Evolutionary conservation across 805 yeast genomes (phyloP).

Genomic region (Danielia reshetovae): DNA sequence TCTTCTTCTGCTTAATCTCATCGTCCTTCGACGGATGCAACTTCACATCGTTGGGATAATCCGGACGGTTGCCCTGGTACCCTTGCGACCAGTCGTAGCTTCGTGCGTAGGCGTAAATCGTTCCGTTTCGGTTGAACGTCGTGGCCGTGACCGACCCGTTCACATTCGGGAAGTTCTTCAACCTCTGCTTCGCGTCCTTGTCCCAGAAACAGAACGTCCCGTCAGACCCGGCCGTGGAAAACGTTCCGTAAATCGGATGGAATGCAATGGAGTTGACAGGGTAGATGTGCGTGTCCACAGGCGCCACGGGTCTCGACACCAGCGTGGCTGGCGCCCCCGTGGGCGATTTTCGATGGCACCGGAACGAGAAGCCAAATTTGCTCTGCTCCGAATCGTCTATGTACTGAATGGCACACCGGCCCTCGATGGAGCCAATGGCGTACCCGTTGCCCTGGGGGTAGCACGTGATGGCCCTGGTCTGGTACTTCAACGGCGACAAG

Average conservation of each 20-base stretch:
- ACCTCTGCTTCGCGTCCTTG: slow-evolving; percentile 82
- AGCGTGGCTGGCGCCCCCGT: slow-evolving; percentile 25
- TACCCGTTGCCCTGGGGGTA: slow-evolving; percentile 90
- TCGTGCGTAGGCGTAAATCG: slow-evolving; percentile 83
- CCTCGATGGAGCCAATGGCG: slow-evolving; percentile 91
- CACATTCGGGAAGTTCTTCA: slow-evolving; percentile 71
- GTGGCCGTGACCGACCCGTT: slow-evolving; percentile 69
- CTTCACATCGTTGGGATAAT: slow-evolving; percentile 70
- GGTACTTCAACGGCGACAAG: slow-evolving; percentile 82
- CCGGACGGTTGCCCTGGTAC: slow-evolving; percentile 70
- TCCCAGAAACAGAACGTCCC: slow-evolving; percentile 97
- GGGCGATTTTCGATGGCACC: slow-evolving; percentile 81
- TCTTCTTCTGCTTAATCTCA: slow-evolving; percentile 67
- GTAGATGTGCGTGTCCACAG: slow-evolving; percentile 60
- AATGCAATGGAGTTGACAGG: slow-evolving; percentile 76
- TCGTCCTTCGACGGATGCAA: slow-evolving; percentile 83
- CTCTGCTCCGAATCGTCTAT: slow-evolving; percentile 77
- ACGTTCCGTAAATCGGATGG: slow-evolving; percentile 89
- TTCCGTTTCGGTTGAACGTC: slow-evolving; percentile 78
- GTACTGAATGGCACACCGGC: slow-evolving; percentile 92
- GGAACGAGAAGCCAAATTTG: slow-evolving; percentile 78
- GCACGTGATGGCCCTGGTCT: slow-evolving; percentile 78
- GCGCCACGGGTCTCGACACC: slow-evolving; percentile 21
- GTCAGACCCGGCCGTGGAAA: slow-evolving; percentile 92
- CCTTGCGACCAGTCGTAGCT: slow-evolving; percentile 97